Evolutionary conservation across 1,139 yeast genomes (phyloP).

Genomic region (Pneumocystis carinii): DNA sequence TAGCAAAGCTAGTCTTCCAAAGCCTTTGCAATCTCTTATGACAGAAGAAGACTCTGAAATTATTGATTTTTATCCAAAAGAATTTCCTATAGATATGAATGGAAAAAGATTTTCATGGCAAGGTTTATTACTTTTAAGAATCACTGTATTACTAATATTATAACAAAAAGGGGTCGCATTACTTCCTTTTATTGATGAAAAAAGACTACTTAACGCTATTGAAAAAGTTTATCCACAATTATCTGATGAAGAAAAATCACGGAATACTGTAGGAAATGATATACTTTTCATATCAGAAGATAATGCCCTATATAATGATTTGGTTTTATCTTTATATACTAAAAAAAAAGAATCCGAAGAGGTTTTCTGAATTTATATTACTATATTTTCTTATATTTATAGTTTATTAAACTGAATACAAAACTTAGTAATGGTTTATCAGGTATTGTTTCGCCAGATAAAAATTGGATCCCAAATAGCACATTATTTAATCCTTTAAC

Average conservation of each 20-base stretch:
- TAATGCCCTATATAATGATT: slow-evolving; percentile 15
- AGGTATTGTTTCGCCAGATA: slow-evolving; percentile 41
- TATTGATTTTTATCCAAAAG: slow-evolving; percentile 80
- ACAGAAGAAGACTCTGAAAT: slow-evolving; percentile 65
- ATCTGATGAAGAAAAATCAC: slow-evolving; percentile 49
- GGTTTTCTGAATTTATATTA: slow-evolving; percentile 21
- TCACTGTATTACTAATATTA: background rate
- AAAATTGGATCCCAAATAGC: slow-evolving; percentile 35
- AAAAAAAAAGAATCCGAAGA: slow-evolving; percentile 21
- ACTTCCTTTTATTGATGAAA: slow-evolving; percentile 78
- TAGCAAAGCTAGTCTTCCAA: slow-evolving; percentile 85
- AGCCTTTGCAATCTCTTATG: slow-evolving; percentile 72
- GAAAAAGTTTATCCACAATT: slow-evolving; percentile 47
- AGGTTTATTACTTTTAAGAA: slow-evolving; percentile 28
- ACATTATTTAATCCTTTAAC: slow-evolving; percentile 45
- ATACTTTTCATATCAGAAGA: slow-evolving; percentile 23
- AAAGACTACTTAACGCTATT: slow-evolving; percentile 53
- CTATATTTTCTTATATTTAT: slow-evolving; percentile 22
- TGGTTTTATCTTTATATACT: slow-evolving; percentile 17
- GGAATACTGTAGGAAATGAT: slow-evolving; percentile 36
- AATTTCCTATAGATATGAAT: slow-evolving; percentile 84
- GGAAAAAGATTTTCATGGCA: slow-evolving; percentile 94
- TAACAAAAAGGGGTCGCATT: slow-evolving; percentile 38
- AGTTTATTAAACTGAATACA: slow-evolving; percentile 15
- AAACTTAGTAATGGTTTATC: slow-evolving; percentile 35